Conservation (phyloP, 1,284 basidiomycete genomes). For the Ustilago trichophora region DNA sequence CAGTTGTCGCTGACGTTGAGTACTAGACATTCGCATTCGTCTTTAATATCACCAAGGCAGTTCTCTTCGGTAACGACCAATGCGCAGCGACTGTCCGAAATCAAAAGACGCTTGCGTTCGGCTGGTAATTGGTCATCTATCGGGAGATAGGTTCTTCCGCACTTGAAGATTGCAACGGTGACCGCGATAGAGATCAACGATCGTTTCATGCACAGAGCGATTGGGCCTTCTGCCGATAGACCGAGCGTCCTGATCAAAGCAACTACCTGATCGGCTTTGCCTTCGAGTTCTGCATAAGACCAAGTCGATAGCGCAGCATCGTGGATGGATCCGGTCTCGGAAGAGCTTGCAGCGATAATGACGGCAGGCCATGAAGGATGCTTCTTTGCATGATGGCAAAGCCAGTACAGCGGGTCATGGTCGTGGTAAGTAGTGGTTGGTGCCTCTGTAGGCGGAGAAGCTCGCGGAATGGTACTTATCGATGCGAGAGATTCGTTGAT, state of each 20-base stretch:
- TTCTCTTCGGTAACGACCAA: conserved; percentile 50
- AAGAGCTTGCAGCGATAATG: conserved; percentile 49
- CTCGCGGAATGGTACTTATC: too few relatives aligned
- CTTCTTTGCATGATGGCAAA: conserved; percentile 5
- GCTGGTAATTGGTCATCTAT: conserved; percentile 72
- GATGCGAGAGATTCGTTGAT: too few relatives aligned
- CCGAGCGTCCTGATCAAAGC: conserved; percentile 68
- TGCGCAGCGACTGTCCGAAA: conserved; percentile 69
- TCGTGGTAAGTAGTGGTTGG: too few relatives aligned
- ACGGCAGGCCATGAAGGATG: conserved; percentile 17
- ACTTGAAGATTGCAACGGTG: conserved; percentile 70
- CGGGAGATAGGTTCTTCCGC: conserved; percentile 72
- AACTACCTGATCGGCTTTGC: conserved; percentile 69
- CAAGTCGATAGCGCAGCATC: too few relatives aligned
- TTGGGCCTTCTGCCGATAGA: conserved; percentile 68
- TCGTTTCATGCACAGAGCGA: conserved; percentile 71
- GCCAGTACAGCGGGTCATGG: conserved; percentile 10
- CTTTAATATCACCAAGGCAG: conserved; percentile 5
- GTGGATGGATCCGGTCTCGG: too few relatives aligned
- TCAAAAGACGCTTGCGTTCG: conserved; percentile 71
- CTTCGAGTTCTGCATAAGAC: too few relatives aligned
- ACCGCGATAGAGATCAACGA: conserved; percentile 70
- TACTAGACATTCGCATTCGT: conserved; percentile 4
- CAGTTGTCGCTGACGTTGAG: too few relatives aligned
- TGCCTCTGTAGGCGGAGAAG: too few relatives aligned